Evolutionary conservation across 441 rosid species (phyloP).

Genomic region (Theobroma grandiflorum): DNA sequence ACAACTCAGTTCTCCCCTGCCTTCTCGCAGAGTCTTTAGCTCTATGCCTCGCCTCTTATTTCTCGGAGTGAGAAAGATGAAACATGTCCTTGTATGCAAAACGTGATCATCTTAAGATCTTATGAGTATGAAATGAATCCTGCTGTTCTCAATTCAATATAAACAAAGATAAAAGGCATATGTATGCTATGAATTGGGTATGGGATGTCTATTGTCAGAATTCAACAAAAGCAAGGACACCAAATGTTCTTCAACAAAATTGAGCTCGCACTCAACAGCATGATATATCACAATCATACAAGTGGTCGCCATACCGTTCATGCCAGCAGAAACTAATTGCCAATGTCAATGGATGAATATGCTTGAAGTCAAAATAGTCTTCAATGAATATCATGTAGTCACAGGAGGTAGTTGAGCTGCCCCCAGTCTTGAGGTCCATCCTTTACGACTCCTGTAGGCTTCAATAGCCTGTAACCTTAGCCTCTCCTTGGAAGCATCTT

Average conservation of each 20-base stretch:
- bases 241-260: background rate
- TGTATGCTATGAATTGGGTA: background rate
- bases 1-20: background rate
- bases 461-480: conserved; percentile 74
- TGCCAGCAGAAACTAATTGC: conserved; percentile 22
- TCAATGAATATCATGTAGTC: conserved; percentile 31
- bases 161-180: background rate
- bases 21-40: background rate
- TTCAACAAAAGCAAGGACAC: background rate
- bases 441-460: conserved; percentile 73
- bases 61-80: background rate
- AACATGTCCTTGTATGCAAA: background rate
- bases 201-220: background rate
- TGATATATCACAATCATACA: background rate
- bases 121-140: background rate
- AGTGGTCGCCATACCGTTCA: background rate
- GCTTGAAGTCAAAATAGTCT: conserved; percentile 13
- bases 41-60: background rate
- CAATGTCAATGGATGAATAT: conserved; percentile 14
- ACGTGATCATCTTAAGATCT: background rate
- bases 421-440: conserved; percentile 81
- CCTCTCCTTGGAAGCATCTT: conserved; percentile 72
- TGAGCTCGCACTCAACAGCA: background rate
- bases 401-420: conserved; percentile 54
- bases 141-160: background rate